These are phyloP conservation scores for Calonectria pseudoturangicola DNA, from an alignment of 2,329 filamentous ascomycete species.

Conservation along the genomic window DNA sequence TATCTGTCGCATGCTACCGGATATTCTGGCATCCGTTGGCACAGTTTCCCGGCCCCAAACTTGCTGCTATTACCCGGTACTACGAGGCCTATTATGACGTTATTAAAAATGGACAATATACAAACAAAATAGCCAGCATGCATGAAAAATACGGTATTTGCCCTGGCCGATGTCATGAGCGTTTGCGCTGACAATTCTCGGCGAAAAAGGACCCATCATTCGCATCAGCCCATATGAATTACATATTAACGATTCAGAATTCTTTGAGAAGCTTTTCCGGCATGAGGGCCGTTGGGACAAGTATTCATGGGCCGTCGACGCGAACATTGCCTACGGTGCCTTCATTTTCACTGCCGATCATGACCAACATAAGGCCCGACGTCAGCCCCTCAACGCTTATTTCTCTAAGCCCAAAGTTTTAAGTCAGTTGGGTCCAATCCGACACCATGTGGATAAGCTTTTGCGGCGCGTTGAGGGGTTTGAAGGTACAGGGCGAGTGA, in stretches of 20 bases:
- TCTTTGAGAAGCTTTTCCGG: constrained; percentile 8
- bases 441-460: not conserved
- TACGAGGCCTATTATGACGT: constrained; percentile 29
- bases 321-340: not conserved
- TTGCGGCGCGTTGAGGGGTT: not conserved
- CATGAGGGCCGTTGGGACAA: constrained; percentile 11
- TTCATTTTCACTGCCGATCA: constrained; percentile 4
- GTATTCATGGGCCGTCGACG: not conserved
- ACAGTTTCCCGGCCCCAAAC: constrained; percentile 8
- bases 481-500: not conserved
- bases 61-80: constrained; percentile 20
- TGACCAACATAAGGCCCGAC: constrained; percentile 9
- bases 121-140: not conserved
- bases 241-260: not conserved
- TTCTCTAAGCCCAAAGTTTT: not conserved
- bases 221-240: constrained; percentile 29
- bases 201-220: constrained; percentile 18
- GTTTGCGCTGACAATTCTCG: not conserved
- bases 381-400: constrained; percentile 5
- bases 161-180: not conserved
- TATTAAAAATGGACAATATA: constrained; percentile 6
- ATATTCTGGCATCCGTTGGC: constrained; percentile 7
- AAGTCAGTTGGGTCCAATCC: not conserved
- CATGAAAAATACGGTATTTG: constrained; percentile 18
- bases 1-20: constrained; percentile 2